Base-by-base conservation (phyloP, 2,329 filamentous ascomycete species). In the Paecilomyces sp. region DNA sequence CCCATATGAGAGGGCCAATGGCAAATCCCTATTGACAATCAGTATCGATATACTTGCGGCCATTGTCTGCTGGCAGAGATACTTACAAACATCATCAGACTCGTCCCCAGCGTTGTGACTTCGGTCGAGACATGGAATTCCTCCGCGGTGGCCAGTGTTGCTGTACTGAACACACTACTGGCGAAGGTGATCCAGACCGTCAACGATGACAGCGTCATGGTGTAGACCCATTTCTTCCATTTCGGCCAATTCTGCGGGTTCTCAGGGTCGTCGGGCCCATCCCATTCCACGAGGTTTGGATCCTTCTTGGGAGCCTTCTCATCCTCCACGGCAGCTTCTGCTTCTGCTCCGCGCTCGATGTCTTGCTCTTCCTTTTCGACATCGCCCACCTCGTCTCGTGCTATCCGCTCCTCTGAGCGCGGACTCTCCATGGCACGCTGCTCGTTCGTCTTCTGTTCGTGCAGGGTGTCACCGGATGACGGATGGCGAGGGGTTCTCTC, bases 61-160 rank as follows among this genome's bases (percentile, higher is more conserved):
- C 36, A 41, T 15, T 12, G 4, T n/a, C 34, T 13, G n/a, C 13
- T 15, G 13, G 34, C 2, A 41, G 54, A 36, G 13, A 36, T 3
- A 59, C 62, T 22, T 58, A 63, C 62, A 13, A 82, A 66, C 11
- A 85, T 75, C 54, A 81, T 80, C 1, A 84, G 69, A 24, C 77
- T 78, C 0, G 79, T 81, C 0, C 78, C 80, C 8, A 85, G 66
- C 0, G 77, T 75, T 63, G 80, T 81, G 3, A 83, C 79, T 57
- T 82, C 77, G 0, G 66, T 69, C 0, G 77, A 77, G 0, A 83
- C 80, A 22, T 69, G 64, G 60, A 78, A 85, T 55, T 79, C 59
- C 52, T 70, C 61, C 2, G 80, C 71, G 0, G 77, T 79, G 5
- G 70, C 70, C 9, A 58, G 7, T 2, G 76, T 77, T 0, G 79